Conservation (phyloP, 2,329 filamentous ascomycete genomes). For the Fusarium nygamai region DNA sequence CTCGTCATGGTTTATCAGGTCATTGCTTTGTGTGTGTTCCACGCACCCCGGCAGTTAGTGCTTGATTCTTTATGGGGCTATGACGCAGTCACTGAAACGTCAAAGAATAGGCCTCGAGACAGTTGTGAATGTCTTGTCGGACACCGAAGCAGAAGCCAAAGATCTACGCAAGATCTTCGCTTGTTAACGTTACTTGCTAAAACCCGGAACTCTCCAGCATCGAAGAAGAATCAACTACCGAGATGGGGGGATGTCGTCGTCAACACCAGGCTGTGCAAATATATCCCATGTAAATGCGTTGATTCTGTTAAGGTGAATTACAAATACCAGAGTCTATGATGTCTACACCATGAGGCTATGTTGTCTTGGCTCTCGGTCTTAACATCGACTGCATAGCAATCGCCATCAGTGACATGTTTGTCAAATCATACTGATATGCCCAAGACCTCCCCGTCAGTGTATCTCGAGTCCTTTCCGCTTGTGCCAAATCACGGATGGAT, state of each 20-base stretch:
- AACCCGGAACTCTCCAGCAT: conserved; percentile 6
- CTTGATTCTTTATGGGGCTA: conserved; percentile 25
- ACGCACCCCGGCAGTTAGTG: conserved; percentile 24
- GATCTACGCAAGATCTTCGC: conserved; percentile 21
- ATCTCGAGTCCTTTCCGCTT: conserved; percentile 6
- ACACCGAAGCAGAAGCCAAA: neutral
- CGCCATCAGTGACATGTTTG: neutral
- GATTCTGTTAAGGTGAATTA: neutral
- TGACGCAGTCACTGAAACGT: conserved; percentile 33
- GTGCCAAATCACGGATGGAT: neutral
- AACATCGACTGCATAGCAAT: neutral
- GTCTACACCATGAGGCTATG: conserved; percentile 4
- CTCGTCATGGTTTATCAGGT: conserved; percentile 6
- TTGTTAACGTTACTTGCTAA: conserved; percentile 3
- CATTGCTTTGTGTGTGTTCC: conserved; percentile 18
- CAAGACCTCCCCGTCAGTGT: neutral
- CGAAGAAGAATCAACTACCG: neutral
- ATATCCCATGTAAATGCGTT: conserved; percentile 7
- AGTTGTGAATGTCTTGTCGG: neutral
- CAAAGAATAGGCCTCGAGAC: neutral
- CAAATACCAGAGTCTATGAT: conserved; percentile 21
- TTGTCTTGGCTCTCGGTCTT: conserved; percentile 1
- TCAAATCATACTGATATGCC: neutral
- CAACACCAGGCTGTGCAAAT: conserved; percentile 24
- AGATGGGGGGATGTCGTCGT: conserved; percentile 15